phyloP scores from a whole-genome alignment of 2,329 filamentous ascomycete genomes.

The Calonectria hawksworthii region DNA sequence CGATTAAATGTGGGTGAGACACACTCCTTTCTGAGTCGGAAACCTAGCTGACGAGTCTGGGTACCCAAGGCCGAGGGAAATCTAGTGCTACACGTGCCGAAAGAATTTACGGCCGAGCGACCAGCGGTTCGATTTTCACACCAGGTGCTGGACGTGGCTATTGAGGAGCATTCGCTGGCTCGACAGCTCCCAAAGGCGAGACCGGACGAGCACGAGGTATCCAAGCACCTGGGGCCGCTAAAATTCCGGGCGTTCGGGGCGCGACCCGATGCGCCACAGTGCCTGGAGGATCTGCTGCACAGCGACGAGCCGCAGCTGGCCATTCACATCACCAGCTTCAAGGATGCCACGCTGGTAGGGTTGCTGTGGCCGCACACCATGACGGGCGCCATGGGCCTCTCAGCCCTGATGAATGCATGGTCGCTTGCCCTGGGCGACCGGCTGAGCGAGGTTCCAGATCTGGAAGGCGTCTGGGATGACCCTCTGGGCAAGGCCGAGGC shows the following conservation, averaged over 20 bases:
- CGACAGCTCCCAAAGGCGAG: constrained; percentile 51
- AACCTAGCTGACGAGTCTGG: not conserved
- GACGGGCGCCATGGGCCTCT: constrained; percentile 60
- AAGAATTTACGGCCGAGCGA: constrained; percentile 44
- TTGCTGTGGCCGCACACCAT: constrained; percentile 63
- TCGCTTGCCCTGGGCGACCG: constrained; percentile 58
- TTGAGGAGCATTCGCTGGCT: constrained; percentile 58
- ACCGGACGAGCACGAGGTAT: constrained; percentile 28
- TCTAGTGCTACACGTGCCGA: constrained; percentile 52
- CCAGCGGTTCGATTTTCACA: constrained; percentile 59
- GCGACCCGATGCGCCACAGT: constrained; percentile 31
- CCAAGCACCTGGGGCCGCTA: constrained; percentile 28
- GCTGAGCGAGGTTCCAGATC: constrained; percentile 55
- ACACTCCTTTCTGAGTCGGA: no score
- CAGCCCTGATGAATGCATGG: constrained; percentile 61
- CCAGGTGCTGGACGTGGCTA: constrained; percentile 48
- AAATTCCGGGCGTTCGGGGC: constrained; percentile 36
- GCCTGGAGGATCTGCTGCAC: constrained; percentile 56
- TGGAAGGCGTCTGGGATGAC: constrained; percentile 54
- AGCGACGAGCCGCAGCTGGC: constrained; percentile 60
- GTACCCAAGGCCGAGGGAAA: constrained; percentile 36
- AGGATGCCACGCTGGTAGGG: constrained; percentile 63
- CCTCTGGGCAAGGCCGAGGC: constrained; percentile 37
- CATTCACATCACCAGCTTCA: constrained; percentile 63
- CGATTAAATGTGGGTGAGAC: constrained; percentile 9